Base-by-base conservation (phyloP, 495 filamentous ascomycete species). In the Aspergillus carlsbadensis region DNA sequence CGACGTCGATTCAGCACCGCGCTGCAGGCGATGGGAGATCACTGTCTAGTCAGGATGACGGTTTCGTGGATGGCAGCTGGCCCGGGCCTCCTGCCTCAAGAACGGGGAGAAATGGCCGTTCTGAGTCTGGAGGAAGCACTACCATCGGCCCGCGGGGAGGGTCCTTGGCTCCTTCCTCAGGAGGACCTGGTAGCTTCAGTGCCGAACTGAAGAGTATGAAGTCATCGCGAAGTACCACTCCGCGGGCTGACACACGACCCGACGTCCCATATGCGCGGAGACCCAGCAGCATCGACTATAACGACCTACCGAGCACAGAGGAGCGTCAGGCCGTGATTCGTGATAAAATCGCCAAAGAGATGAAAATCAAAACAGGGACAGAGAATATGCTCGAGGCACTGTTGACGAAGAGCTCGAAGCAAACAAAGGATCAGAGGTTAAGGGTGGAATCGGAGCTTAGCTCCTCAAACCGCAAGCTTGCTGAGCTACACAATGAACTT, bases 381-480 rank as follows among this genome's bases (percentile, higher is more conserved):
- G 94, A 98, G 78, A 98, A 98, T 68, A 84, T 98, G 81, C 73
- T 98, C 48, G 94, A 97, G 74, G 94, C 93, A 15, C 69, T 98
- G 56, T 88, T 95, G 64, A 77, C 85, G n/a, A 98, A 98, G 71
- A 96, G 94, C 65, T 85, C 89, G 11, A 98, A 98, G 69, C 92
- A 98, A 65, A 88, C 89, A 18, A 96, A 91, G 64, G 92, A 96
- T 45, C 95, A 97, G 69, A 84, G 91, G 51, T 77, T 84, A 49
- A 80, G 84, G 64, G 93, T 96, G 7, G 95, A 98, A 72, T 86
- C 86, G 49, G 93, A 98, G 74, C 80, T 98, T 52, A 92, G 85
- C 68, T 84, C 89, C 21, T 92, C 92, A n/a, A 98, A 96, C 65
- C 81, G 83, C 62, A 91, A 92, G 68, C 89, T 98, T 59, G 89